Evolutionary conservation across 2,329 filamentous ascomycete species (phyloP).

Genomic region (Fusarium redolens): DNA sequence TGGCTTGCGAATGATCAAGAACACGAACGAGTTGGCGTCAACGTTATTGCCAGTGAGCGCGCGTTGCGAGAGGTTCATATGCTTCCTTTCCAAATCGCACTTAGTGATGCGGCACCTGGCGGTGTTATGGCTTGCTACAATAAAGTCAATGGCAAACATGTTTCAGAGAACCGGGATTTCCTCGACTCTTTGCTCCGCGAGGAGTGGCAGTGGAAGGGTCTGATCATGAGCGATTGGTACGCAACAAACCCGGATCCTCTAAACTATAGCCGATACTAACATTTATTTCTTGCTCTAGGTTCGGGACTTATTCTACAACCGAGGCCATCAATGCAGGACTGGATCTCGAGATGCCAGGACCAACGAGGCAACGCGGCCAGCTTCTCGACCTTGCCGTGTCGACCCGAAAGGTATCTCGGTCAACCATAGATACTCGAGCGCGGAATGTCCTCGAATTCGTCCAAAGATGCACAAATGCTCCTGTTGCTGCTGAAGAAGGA

Average conservation of each 20-base stretch:
- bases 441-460: neutral
- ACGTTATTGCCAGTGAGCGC: neutral
- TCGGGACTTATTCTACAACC: neutral
- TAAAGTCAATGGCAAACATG: neutral
- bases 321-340: neutral
- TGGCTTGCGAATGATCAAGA: neutral
- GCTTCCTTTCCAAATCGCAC: neutral
- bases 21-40: neutral
- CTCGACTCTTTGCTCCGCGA: neutral
- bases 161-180: neutral
- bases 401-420: neutral
- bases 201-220: neutral
- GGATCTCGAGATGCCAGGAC: neutral
- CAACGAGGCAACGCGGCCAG: neutral
- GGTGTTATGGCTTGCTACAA: neutral
- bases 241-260: fast-evolving
- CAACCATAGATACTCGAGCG: neutral
- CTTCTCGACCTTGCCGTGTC: neutral
- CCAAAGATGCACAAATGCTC: neutral
- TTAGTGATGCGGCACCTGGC: neutral
- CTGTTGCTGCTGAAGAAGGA: neutral
- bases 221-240: neutral
- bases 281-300: neutral
- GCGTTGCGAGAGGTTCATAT: neutral
- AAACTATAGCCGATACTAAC: neutral